Evolutionary conservation across 2,329 filamentous ascomycete species (phyloP).

Genomic region (Fusarium guadeloupense): DNA sequence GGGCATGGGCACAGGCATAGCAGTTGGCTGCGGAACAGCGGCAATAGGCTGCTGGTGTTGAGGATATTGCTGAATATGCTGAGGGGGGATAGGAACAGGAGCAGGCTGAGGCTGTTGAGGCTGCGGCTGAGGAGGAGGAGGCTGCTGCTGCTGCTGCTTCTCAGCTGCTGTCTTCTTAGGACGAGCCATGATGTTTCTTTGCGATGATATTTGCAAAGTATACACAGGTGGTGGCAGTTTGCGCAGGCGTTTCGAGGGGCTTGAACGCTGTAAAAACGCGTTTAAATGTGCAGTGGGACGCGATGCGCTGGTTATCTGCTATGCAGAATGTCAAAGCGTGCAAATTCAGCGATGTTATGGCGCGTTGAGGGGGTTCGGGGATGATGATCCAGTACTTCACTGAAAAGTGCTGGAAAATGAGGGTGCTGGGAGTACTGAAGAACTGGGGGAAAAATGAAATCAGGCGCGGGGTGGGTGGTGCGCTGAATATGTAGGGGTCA

Average conservation of each 20-base stretch:
- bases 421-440: constrained; percentile 46
- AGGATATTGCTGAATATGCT: constrained; percentile 35
- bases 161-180: constrained; percentile 54
- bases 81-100: constrained; percentile 44
- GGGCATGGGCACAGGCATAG: constrained; percentile 51
- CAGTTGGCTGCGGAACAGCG: constrained; percentile 50
- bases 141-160: constrained; percentile 38
- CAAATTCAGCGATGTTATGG: constrained; percentile 42
- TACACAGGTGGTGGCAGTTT: constrained; percentile 6
- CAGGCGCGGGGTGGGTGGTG: constrained; percentile 49
- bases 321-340: constrained; percentile 39
- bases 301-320: constrained; percentile 31
- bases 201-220: neutral
- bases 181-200: constrained; percentile 53
- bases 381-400: constrained; percentile 24
- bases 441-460: constrained; percentile 43
- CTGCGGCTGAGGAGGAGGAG: neutral
- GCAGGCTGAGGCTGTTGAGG: constrained; percentile 43
- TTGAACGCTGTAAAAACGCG: constrained; percentile 14
- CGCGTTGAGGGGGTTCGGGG: constrained; percentile 37
- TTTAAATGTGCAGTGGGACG: constrained; percentile 26
- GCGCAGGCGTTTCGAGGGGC: constrained; percentile 6
- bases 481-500: constrained; percentile 49
- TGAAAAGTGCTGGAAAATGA: constrained; percentile 37
- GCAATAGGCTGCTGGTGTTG: constrained; percentile 43